Evolutionary conservation across 768 basidiomycete genomes (phyloP).

Genomic region (Suillus luteus): DNA sequence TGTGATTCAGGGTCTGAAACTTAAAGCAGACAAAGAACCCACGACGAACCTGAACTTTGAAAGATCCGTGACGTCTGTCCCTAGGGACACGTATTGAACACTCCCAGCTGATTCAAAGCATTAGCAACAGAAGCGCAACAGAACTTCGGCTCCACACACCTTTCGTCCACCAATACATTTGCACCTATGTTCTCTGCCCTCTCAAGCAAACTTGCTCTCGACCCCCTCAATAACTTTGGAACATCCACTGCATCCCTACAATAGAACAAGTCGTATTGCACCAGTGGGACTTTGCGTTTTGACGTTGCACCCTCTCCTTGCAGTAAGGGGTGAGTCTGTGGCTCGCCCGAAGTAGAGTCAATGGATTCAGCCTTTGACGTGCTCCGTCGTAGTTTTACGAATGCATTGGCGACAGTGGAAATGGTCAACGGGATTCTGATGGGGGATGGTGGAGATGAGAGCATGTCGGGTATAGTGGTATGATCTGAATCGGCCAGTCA

Average conservation of each 20-base stretch:
- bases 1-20: slow-evolving; percentile 3
- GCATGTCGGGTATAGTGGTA: slow-evolving; percentile 17
- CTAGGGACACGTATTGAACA: slow-evolving; percentile 61
- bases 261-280: slow-evolving; percentile 47
- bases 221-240: slow-evolving; percentile 54
- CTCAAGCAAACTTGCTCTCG: slow-evolving; percentile 52
- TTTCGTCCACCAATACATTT: slow-evolving; percentile 67
- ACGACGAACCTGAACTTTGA: slow-evolving; percentile 58
- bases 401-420: slow-evolving; percentile 50
- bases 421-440: slow-evolving; percentile 26
- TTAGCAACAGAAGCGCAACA: slow-evolving; percentile 11
- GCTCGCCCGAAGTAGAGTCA: slow-evolving; percentile 39
- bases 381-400: slow-evolving; percentile 54
- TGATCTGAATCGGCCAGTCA: background rate
- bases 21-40: slow-evolving; percentile 7
- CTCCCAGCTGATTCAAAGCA: slow-evolving; percentile 51
- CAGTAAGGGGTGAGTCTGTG: slow-evolving; percentile 40
- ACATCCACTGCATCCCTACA: slow-evolving; percentile 68
- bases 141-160: slow-evolving; percentile 45
- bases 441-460: slow-evolving; percentile 25
- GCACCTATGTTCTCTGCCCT: slow-evolving; percentile 51
- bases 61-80: slow-evolving; percentile 48
- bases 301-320: slow-evolving; percentile 29
- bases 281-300: slow-evolving; percentile 34
- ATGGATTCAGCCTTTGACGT: slow-evolving; percentile 30